Base-by-base conservation (phyloP, 345 rosid genomes). In the Conringia planisiliqua region DNA sequence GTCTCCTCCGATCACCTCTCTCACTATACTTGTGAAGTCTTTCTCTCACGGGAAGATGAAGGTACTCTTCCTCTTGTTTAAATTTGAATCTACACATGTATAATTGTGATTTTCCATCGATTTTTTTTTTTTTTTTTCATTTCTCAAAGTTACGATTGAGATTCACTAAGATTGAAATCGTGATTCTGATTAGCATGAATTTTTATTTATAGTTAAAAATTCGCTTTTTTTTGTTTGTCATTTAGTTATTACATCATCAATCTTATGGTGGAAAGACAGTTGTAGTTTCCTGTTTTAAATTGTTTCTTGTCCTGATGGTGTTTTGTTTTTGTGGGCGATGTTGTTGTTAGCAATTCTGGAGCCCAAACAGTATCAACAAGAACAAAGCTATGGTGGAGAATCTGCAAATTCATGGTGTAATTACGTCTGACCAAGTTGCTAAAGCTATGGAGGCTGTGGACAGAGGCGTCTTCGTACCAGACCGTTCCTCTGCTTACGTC, bases 401-500 rank as follows among this genome's bases (percentile, higher is more conserved):
- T 48, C 66, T 95, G 82, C 77, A 82, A 86, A 83, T 18, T 35
- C 83, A 81, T 64, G 87, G 91, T 55, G 81, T 90, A 17, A 77
- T 92, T 43, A 84, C 76, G 6, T 92, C 94, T 1, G 82, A 84
- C 62, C 83, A 79, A 74, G 88, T 87, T 44, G 83, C 88, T 70
- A 88, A 88, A 82, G 96, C 90, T 36, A 90, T 95, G 98, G 98
- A 90, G 81, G 80, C 84, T 51, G 71, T 95, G 7, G 99, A 95
- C 66, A 85, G 98, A 78, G 97, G 84, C 64, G 67, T 87, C 48
- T 95, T 95, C 50, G 94, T 95, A 5, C 90, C 96, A 1, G 86
- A 86, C 42, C 87, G 82, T 24, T 71, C 85, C 10, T 82, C 89
- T 3, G 83, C 99, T 73, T 95, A 95, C 71, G 83, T 84, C 26